Evolutionary conservation across 164 flowering plant species (phyloP).

Genomic region (Magnolia officinalis): DNA sequence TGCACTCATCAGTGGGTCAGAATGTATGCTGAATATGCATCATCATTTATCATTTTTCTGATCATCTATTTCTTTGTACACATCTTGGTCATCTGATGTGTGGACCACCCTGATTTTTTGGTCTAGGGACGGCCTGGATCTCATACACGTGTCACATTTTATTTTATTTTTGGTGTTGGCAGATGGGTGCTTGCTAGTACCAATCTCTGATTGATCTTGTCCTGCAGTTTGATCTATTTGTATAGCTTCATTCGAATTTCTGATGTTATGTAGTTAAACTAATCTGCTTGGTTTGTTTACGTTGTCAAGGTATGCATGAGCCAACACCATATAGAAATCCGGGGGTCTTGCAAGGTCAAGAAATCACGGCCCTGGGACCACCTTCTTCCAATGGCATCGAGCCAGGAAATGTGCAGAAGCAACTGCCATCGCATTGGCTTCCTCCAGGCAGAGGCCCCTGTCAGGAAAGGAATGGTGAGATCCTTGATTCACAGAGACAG

Average conservation of each 20-base stretch:
- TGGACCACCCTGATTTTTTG: no score
- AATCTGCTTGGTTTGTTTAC: not conserved
- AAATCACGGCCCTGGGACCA: conserved; percentile 15
- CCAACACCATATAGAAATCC: conserved; percentile 14
- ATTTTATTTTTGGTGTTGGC: not conserved
- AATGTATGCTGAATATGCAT: no score
- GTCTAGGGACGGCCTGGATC: no score
- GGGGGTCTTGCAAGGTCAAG: conserved; percentile 67
- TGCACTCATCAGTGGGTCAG: no score
- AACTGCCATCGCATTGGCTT: conserved; percentile 4
- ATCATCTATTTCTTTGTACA: no score
- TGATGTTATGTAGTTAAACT: conserved; percentile 5
- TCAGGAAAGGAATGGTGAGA: not conserved
- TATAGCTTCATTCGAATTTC: not conserved
- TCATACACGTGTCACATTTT: not conserved
- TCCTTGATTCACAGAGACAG: conserved; percentile 5
- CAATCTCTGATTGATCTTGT: not conserved
- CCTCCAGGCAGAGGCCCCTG: not conserved
- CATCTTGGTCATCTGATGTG: no score
- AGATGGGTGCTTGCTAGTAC: not conserved
- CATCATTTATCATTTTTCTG: no score
- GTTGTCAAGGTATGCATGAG: conserved; percentile 14
- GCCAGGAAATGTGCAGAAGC: conserved; percentile 12
- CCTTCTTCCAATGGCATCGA: conserved; percentile 2
- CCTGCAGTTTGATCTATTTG: no score